Evolutionary conservation across 2,329 filamentous ascomycete genomes (phyloP).

Genomic region (Dendryphion nanum): DNA sequence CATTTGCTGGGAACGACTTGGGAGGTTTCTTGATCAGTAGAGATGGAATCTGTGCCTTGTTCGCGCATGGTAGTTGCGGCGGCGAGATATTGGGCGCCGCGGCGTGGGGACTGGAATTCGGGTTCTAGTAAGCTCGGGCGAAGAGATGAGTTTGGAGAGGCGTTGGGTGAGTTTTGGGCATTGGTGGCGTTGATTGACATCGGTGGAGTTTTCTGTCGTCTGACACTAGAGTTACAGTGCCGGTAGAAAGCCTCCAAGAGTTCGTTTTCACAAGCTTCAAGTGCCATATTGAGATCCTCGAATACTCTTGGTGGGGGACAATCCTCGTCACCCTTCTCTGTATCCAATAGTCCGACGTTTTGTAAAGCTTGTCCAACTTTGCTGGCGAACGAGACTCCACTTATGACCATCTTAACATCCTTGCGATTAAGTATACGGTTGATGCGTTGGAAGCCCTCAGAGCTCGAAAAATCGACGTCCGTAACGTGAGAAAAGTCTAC

Average conservation of each 20-base stretch:
- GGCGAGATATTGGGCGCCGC: conserved; percentile 72
- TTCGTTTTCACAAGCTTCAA: conserved; percentile 94
- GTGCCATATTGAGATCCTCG: conserved; percentile 84
- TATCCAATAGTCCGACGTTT: conserved; percentile 78
- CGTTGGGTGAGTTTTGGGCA: conserved; percentile 5
- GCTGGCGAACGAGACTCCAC: conserved; percentile 73
- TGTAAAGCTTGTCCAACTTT: conserved; percentile 75
- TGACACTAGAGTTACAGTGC: conserved; percentile 40
- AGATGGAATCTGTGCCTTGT: conserved; percentile 44
- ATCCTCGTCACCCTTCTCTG: conserved; percentile 65
- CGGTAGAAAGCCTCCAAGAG: conserved; percentile 66
- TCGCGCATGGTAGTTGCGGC: conserved; percentile 74
- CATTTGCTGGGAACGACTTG: conserved; percentile 57
- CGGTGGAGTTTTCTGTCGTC: conserved; percentile 42
- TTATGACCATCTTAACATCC: conserved; percentile 77
- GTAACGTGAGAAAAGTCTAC: conserved; percentile 87
- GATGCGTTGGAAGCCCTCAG: conserved; percentile 91
- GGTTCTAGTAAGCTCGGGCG: conserved; percentile 47
- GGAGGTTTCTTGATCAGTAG: conserved; percentile 10
- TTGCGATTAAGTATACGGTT: conserved; percentile 78
- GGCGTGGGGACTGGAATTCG: conserved; percentile 73
- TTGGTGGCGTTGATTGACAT: conserved; percentile 28
- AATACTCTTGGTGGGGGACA: conserved; percentile 62
- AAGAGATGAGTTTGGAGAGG: conserved; percentile 22
- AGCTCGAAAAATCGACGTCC: conserved; percentile 92